Conservation (phyloP, 768 basidiomycete genomes). For the Mycena kentingensis region DNA sequence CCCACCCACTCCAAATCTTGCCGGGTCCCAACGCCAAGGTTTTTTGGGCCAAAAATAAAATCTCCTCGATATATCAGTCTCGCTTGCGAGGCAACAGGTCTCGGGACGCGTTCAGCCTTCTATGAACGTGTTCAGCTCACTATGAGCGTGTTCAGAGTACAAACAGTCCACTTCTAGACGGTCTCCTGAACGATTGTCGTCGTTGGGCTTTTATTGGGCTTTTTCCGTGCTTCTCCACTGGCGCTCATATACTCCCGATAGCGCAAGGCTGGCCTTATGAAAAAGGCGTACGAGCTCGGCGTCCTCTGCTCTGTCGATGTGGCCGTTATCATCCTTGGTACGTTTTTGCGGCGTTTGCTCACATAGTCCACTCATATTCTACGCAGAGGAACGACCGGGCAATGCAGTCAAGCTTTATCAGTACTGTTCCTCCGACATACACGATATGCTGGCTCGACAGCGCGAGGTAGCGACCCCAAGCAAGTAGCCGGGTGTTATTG, state of each 20-base stretch:
- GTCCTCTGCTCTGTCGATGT: constrained; percentile 88
- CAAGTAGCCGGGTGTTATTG: no score
- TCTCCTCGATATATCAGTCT: not conserved
- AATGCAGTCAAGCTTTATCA: constrained; percentile 83
- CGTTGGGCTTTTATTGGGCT: constrained; percentile 65
- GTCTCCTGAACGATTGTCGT: no score
- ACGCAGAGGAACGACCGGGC: constrained; percentile 74
- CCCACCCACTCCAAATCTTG: not conserved
- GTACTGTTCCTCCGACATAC: constrained; percentile 73
- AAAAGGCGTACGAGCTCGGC: constrained; percentile 90
- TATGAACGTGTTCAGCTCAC: no score
- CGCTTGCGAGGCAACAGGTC: no score
- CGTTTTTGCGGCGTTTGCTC: constrained; percentile 9
- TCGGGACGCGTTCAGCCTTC: no score
- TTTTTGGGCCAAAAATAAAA: not conserved
- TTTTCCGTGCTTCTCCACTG: constrained; percentile 43
- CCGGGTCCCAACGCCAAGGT: not conserved
- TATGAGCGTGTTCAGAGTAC: no score
- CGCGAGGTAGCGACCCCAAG: constrained; percentile 47
- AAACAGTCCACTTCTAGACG: no score
- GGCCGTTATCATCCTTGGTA: constrained; percentile 81
- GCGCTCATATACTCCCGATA: constrained; percentile 45
- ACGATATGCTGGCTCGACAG: constrained; percentile 71
- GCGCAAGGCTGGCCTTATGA: constrained; percentile 91
- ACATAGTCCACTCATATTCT: constrained; percentile 46